phyloP scores from a whole-genome alignment of 768 basidiomycete genomes.

The Lentinula sp. region DNA sequence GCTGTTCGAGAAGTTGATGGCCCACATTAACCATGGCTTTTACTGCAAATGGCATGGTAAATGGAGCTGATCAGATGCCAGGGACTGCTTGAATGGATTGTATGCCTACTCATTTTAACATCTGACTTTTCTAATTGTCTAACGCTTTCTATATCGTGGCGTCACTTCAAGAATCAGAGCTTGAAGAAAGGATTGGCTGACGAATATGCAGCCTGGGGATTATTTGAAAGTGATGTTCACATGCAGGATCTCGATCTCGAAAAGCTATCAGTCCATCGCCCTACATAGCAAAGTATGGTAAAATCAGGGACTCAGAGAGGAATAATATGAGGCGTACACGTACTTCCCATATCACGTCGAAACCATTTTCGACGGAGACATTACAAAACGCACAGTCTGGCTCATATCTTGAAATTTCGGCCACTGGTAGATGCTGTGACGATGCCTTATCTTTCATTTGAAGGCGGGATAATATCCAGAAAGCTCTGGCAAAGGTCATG shows the following conservation, averaged over 20 bases:
- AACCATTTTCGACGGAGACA: conserved; percentile 33
- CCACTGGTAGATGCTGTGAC: not conserved
- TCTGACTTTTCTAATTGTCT: conserved; percentile 38
- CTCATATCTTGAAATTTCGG: not conserved
- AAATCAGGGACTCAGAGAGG: not conserved
- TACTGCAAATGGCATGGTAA: conserved; percentile 23
- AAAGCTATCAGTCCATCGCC: conserved; percentile 46
- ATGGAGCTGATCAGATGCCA: not conserved
- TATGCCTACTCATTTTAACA: conserved; percentile 37
- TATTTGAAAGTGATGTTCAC: conserved; percentile 42
- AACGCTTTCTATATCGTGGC: conserved; percentile 42
- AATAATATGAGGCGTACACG: not conserved
- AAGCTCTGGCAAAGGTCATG: not conserved
- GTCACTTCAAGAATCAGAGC: not conserved
- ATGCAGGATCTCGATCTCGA: conserved; percentile 42
- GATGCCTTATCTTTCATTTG: not conserved
- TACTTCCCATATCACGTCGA: conserved; percentile 47
- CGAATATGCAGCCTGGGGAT: conserved; percentile 49
- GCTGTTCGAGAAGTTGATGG: conserved; percentile 40
- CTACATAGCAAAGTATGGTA: conserved; percentile 11
- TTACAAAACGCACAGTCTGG: conserved; percentile 40
- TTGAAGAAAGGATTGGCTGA: conserved; percentile 16
- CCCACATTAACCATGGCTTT: conserved; percentile 46
- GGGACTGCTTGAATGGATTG: not conserved
- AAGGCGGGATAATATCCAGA: not conserved